These are phyloP conservation scores for Hibiscus trionum DNA, from an alignment of 345 rosid species.

Conservation along the genomic window DNA sequence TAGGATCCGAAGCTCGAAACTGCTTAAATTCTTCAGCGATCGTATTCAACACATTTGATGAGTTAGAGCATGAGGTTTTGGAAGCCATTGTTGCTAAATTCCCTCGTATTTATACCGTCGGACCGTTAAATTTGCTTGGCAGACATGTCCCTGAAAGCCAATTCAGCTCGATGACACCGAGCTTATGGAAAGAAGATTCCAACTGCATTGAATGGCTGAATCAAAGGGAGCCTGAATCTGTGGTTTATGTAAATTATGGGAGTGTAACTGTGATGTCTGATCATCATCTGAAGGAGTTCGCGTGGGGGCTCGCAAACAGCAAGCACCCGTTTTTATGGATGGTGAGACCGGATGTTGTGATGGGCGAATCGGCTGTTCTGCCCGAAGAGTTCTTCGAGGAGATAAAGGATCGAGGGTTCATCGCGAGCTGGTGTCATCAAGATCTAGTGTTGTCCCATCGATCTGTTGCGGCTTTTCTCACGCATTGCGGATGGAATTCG, in stretches of 20 bases:
- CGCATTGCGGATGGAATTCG: conserved; percentile 25
- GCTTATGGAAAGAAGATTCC: not conserved
- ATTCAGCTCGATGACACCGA: not conserved
- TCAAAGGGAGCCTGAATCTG: not conserved
- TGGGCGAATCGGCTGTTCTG: conserved; percentile 5
- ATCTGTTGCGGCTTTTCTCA: conserved; percentile 12
- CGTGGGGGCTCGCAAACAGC: conserved; percentile 1
- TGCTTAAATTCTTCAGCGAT: not conserved
- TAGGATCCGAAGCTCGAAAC: not conserved
- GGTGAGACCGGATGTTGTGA: conserved; percentile 14
- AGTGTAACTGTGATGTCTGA: conserved; percentile 5
- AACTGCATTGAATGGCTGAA: not conserved
- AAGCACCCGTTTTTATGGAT: conserved; percentile 16
- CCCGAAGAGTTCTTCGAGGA: conserved; percentile 12
- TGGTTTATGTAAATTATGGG: not conserved
- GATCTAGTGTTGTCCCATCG: conserved; percentile 9
- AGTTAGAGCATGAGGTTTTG: not conserved
- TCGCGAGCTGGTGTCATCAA: conserved; percentile 19
- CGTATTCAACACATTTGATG: not conserved
- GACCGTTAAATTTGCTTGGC: not conserved
- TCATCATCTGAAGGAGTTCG: conserved; percentile 6
- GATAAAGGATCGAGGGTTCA: conserved; percentile 13
- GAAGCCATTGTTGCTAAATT: not conserved
- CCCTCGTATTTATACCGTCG: not conserved
- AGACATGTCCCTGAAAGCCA: not conserved